Percentiles rank a stretch among this genome's conserved stretches.
These are phyloP conservation scores for Bromus sterilis DNA, from an alignment of 176 grass and related monocot species.

Conservation along the genomic window DNA sequence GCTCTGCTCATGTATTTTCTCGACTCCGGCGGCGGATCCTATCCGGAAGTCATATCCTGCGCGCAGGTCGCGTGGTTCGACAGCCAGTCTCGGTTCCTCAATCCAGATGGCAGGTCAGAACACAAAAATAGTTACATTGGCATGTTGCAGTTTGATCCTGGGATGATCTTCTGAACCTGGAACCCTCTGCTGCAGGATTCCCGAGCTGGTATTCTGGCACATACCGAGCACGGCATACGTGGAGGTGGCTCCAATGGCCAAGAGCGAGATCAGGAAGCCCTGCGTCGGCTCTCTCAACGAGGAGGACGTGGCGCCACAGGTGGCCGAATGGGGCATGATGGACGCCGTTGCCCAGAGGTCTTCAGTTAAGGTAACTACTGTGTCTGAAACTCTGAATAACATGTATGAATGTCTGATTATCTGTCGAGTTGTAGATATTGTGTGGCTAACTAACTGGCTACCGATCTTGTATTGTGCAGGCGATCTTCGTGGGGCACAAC, in stretches of 20 bases:
- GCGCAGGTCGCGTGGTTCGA: conserved; percentile 59
- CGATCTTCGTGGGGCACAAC: conserved; percentile 80
- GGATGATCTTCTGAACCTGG: no score
- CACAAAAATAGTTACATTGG: background rate
- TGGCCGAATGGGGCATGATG: conserved; percentile 74
- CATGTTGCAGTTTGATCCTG: background rate
- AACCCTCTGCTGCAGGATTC: no score
- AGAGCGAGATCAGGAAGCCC: conserved; percentile 34
- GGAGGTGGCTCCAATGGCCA: conserved; percentile 50
- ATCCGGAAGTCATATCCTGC: conserved; percentile 59
- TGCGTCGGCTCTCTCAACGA: conserved; percentile 79
- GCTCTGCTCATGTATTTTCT: conserved; percentile 73
- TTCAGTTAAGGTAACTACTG: conserved; percentile 55
- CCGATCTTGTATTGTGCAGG: conserved; percentile 32
- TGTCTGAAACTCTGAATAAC: background rate
- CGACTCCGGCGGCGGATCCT: conserved; percentile 82
- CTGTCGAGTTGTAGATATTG: no score
- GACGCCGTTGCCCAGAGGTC: conserved; percentile 40
- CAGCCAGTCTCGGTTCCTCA: conserved; percentile 37
- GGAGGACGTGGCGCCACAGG: conserved; percentile 65
- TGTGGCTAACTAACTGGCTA: no score
- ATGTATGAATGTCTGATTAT: no score
- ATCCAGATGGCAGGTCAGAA: conserved; percentile 54
- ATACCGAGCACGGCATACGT: conserved; percentile 62
- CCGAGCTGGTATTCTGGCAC: conserved; percentile 85